Percentiles rank a stretch among this genome's conserved stretches.
Evolutionary conservation across 805 yeast genomes (phyloP).

Genomic region (Spathaspora boniae): DNA sequence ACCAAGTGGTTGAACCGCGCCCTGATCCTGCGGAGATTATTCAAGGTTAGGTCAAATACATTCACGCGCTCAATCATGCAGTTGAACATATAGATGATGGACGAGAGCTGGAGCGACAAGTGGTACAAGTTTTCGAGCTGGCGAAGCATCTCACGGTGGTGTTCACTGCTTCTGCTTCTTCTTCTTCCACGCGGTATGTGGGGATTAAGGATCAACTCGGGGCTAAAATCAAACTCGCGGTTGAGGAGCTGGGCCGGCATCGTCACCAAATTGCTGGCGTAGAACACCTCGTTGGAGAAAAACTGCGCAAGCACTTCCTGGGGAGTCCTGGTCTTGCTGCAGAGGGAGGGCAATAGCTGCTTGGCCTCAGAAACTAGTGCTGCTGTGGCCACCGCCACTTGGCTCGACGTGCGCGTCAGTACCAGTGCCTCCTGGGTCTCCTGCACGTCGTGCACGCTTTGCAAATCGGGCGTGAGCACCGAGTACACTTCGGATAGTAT

Average conservation of each 20-base stretch:
- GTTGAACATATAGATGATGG: conserved; percentile 6
- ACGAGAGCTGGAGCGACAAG: conserved; percentile 4
- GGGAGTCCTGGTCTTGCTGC: neutral
- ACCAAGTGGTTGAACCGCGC: conserved; percentile 8
- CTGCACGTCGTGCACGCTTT: no score
- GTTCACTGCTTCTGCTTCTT: neutral
- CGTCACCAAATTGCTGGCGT: conserved; percentile 10
- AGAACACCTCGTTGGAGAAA: conserved; percentile 10
- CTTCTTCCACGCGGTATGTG: conserved; percentile 1
- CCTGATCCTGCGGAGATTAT: conserved; percentile 6
- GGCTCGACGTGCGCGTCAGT: no score
- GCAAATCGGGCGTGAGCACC: conserved; percentile 2
- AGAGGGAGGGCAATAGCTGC: conserved; percentile 3
- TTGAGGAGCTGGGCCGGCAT: conserved; percentile 7
- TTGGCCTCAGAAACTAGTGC: neutral
- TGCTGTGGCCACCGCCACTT: neutral
- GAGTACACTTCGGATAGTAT: conserved; percentile 6
- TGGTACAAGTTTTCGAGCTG: conserved; percentile 6
- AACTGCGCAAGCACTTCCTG: conserved; percentile 3
- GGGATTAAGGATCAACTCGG: conserved; percentile 7
- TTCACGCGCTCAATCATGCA: conserved; percentile 6
- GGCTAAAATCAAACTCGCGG: conserved; percentile 7
- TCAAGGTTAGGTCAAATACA: conserved; percentile 2
- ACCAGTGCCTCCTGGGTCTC: no score
- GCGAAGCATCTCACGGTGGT: conserved; percentile 1